These are phyloP conservation scores for Linum tenue DNA, from an alignment of 345 rosid genomes.

Conservation along the genomic window DNA sequence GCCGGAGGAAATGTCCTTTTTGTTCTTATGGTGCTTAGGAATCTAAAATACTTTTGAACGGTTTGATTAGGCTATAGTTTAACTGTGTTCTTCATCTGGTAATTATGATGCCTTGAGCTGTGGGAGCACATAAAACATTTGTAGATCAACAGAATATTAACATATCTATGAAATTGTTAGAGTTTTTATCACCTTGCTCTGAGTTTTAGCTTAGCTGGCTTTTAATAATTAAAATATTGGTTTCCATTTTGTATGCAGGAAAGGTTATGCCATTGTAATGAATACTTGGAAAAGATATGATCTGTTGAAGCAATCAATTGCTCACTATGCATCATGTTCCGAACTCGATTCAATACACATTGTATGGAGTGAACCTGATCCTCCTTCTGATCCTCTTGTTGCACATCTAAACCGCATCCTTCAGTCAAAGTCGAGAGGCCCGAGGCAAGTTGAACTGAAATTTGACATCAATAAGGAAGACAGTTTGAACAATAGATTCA, in stretches of 20 bases:
- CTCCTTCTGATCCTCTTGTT: constrained; percentile 68
- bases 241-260: constrained; percentile 31
- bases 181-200: not conserved
- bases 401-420: constrained; percentile 35
- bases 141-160: not conserved
- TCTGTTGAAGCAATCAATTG: constrained; percentile 73
- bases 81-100: not conserved
- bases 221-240: not conserved
- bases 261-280: constrained; percentile 69
- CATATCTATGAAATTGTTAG: not conserved
- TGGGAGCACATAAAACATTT: constrained; percentile 20
- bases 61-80: not conserved
- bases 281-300: constrained; percentile 97
- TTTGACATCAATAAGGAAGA: constrained; percentile 79
- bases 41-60: too few relatives aligned
- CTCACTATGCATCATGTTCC: constrained; percentile 65
- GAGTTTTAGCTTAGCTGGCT: not conserved
- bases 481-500: constrained; percentile 90
- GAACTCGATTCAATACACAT: constrained; percentile 78
- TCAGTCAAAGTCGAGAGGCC: constrained; percentile 35
- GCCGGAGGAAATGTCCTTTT: not conserved
- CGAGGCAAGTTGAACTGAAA: constrained; percentile 42
- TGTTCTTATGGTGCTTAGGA: not conserved
- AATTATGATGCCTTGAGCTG: constrained; percentile 8
- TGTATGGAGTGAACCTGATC: constrained; percentile 93